Evolutionary conservation across 257 asterid genomes (phyloP).

Genomic region (Anisodus tanguticus): DNA sequence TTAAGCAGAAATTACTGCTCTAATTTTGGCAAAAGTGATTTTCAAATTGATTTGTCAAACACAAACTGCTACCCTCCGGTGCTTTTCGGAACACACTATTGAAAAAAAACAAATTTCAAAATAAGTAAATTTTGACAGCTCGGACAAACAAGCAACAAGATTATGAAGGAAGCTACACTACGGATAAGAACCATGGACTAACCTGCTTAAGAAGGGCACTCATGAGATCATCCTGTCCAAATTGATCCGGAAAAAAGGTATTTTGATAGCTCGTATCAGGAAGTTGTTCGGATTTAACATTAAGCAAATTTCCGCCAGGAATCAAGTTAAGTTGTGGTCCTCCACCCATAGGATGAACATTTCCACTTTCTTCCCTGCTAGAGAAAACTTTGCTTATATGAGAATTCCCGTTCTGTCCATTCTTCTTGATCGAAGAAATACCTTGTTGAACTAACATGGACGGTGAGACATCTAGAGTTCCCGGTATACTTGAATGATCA

Average conservation of each 20-base stretch:
- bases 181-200: constrained; percentile 7
- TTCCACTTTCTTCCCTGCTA: constrained; percentile 35
- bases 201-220: constrained; percentile 77
- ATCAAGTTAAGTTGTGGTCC: constrained; percentile 42
- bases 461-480: constrained; percentile 44
- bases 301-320: constrained; percentile 43
- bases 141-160: not conserved
- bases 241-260: constrained; percentile 49
- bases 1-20: too few species aligned
- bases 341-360: constrained; percentile 27
- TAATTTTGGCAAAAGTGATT: too few species aligned
- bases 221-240: constrained; percentile 87
- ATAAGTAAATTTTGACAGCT: too few species aligned
- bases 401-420: constrained; percentile 38
- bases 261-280: constrained; percentile 53
- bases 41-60: too few species aligned
- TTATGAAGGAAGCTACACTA: constrained; percentile 6
- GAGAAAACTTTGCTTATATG: constrained; percentile 38
- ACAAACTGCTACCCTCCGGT: too few species aligned
- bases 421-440: constrained; percentile 43
- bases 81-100: too few species aligned
- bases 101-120: too few species aligned
- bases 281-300: constrained; percentile 58
- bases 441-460: constrained; percentile 54
- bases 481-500: constrained; percentile 45